phyloP scores from a whole-genome alignment of 768 basidiomycete genomes.

The Harrya chromipes region DNA sequence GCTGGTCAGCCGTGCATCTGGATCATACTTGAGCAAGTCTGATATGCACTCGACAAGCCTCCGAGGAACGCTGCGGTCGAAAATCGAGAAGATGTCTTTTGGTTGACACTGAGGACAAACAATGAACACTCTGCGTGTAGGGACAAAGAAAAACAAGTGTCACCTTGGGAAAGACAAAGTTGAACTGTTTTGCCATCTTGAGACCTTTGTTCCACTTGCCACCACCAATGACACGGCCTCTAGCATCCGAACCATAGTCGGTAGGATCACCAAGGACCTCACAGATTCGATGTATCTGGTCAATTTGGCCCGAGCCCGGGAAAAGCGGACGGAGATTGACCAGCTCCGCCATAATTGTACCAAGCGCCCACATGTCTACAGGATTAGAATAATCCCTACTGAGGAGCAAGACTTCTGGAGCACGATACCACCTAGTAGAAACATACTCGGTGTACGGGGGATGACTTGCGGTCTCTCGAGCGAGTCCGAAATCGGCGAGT shows the following conservation, averaged over 20 bases:
- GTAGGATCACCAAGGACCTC: constrained; percentile 92
- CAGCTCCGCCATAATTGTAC: constrained; percentile 96
- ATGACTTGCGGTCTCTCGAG: constrained; percentile 78
- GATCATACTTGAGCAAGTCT: constrained; percentile 91
- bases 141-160: background rate
- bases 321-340: constrained; percentile 94
- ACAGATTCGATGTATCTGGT: constrained; percentile 89
- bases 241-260: constrained; percentile 74
- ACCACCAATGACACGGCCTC: constrained; percentile 73
- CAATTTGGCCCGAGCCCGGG: constrained; percentile 88
- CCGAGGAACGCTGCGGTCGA: constrained; percentile 72
- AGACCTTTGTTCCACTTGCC: constrained; percentile 86
- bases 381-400: constrained; percentile 94
- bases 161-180: constrained; percentile 90
- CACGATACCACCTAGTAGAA: constrained; percentile 99
- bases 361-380: constrained; percentile 99
- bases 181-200: constrained; percentile 81
- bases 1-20: constrained; percentile 80
- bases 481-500: constrained; percentile 97
- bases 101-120: constrained; percentile 51
- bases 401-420: constrained; percentile 91
- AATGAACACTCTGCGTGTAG: constrained; percentile 2
- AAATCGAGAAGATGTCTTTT: constrained; percentile 65
- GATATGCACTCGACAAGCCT: constrained; percentile 89
- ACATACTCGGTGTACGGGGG: constrained; percentile 99